A percentile compares a stretch with the other conserved stretches of the same genome.
Evolutionary conservation across 176 grass and related monocot species (phyloP).

Genomic region (Phoenix dactylifera): DNA sequence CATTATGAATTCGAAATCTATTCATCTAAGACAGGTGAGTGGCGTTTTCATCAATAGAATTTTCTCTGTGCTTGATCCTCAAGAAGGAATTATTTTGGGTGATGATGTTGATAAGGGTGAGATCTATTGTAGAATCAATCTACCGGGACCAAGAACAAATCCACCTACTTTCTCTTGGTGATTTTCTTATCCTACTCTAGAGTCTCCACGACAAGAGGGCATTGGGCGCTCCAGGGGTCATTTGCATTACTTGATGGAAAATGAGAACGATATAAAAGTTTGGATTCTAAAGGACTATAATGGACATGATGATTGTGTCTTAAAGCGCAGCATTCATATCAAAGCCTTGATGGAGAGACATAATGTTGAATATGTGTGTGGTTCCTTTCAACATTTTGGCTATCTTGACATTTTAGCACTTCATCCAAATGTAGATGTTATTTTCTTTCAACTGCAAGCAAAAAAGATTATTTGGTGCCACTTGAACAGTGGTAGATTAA

Average conservation of each 20-base stretch:
- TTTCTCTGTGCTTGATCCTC: slow-evolving; percentile 13
- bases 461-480: slow-evolving; percentile 8
- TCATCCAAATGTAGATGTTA: slow-evolving; percentile 16
- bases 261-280: not conserved
- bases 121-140: not conserved
- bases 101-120: not conserved
- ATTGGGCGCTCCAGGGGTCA: slow-evolving; percentile 8
- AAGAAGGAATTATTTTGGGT: slow-evolving; percentile 2
- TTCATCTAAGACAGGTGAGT: slow-evolving; percentile 8
- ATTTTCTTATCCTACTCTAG: no score
- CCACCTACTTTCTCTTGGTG: no score
- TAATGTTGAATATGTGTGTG: not conserved
- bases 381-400: not conserved
- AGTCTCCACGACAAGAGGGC: not conserved
- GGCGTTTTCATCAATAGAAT: slow-evolving; percentile 7
- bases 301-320: not conserved
- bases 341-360: not conserved
- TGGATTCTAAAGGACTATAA: slow-evolving; percentile 15
- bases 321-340: not conserved
- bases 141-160: not conserved
- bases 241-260: slow-evolving; percentile 10
- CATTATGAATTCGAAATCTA: slow-evolving; percentile 1
- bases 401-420: slow-evolving; percentile 14
- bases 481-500: not conserved
- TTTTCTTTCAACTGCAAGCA: slow-evolving; percentile 21